Percentiles rank a stretch among this genome's conserved stretches.
These are phyloP conservation scores for Mycosarcoma maydis DNA, from an alignment of 1,284 basidiomycete genomes.

Conservation along the genomic window DNA sequence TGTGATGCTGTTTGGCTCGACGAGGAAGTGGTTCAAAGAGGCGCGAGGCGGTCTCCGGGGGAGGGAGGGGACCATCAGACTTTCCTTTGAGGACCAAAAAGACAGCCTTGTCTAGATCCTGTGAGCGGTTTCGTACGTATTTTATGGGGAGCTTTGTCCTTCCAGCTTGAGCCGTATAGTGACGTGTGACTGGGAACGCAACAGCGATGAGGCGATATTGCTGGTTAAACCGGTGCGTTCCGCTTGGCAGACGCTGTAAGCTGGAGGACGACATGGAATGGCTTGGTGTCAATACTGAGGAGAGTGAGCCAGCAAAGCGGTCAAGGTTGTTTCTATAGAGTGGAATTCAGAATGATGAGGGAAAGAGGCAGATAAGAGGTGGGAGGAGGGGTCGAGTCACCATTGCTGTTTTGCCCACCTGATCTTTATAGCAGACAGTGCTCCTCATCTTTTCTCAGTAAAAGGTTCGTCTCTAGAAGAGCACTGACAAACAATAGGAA, in stretches of 20 bases:
- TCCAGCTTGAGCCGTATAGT: background rate
- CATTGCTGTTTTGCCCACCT: background rate
- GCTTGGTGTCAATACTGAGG: too few relatives aligned
- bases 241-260: slow-evolving; percentile 8
- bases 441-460: background rate
- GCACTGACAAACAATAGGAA: too few relatives aligned
- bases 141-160: background rate
- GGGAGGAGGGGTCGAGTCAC: background rate
- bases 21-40: slow-evolving; percentile 16
- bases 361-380: background rate
- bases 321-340: too few relatives aligned
- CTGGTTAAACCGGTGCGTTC: background rate
- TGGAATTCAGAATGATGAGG: too few relatives aligned
- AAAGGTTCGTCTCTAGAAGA: too few relatives aligned
- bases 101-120: background rate
- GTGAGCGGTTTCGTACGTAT: background rate
- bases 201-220: slow-evolving; percentile 2
- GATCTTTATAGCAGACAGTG: background rate
- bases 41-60: background rate
- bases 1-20: background rate
- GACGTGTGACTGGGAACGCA: background rate
- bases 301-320: too few relatives aligned
- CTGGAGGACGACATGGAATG: slow-evolving; percentile 13
- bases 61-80: background rate
- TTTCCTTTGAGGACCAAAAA: background rate